Percentiles rank a stretch among this genome's conserved stretches.
Conservation (phyloP, 106 monocot species). For the Gastrodia elata region DNA sequence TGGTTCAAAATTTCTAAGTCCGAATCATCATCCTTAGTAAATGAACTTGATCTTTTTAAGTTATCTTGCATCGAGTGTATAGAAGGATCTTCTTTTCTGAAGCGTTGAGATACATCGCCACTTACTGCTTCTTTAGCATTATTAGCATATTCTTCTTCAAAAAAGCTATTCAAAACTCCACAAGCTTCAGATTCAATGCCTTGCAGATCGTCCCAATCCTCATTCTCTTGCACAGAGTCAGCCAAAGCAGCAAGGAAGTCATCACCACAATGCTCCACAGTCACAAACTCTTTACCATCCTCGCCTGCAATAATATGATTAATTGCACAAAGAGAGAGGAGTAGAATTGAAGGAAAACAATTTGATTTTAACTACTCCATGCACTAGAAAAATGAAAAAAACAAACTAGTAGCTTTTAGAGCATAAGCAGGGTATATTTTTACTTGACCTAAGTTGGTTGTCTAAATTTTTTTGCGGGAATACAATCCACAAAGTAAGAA, state of each 20-base stretch:
- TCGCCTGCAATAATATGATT: conserved; percentile 38
- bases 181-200: conserved; percentile 73
- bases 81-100: conserved; percentile 6
- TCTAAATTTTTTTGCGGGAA: not conserved
- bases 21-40: conserved; percentile 28
- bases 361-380: not conserved
- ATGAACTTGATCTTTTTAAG: conserved; percentile 5
- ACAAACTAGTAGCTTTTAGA: not conserved
- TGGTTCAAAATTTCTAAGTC: conserved; percentile 66
- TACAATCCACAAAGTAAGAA: not conserved
- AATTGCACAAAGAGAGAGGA: not conserved
- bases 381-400: not conserved
- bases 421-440: not conserved
- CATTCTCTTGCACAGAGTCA: conserved; percentile 55
- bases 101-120: not conserved
- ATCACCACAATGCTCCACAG: conserved; percentile 81
- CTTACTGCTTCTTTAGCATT: conserved; percentile 13
- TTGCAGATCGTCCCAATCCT: conserved; percentile 89
- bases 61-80: not conserved
- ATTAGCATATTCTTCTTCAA: conserved; percentile 18
- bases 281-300: conserved; percentile 76
- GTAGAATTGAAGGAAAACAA: not conserved
- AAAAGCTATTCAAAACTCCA: conserved; percentile 32
- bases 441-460: not conserved
- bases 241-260: conserved; percentile 79